phyloP scores from a whole-genome alignment of 306 rosid genomes.

The Quillaja saponaria region DNA sequence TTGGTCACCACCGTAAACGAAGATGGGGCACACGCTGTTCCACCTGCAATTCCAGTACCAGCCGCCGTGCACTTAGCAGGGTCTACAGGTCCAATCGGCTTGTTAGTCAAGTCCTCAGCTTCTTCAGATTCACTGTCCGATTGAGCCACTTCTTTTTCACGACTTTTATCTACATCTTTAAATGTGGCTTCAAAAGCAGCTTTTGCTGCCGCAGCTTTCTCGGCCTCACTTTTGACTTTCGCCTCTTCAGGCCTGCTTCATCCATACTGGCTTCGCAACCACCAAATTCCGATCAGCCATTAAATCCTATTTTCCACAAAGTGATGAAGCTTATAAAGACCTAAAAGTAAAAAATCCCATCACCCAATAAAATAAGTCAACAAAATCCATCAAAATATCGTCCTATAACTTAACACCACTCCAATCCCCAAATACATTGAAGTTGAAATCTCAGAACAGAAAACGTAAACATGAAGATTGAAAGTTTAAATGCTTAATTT shows the following conservation, averaged over 20 bases:
- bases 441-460: no score
- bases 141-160: slow-evolving; percentile 45
- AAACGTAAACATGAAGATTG: no score
- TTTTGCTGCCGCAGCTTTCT: slow-evolving; percentile 89
- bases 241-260: slow-evolving; percentile 99
- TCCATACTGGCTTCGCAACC: slow-evolving; percentile 80
- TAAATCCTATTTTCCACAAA: slow-evolving; percentile 23
- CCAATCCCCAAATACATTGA: not conserved
- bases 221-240: slow-evolving; percentile 86
- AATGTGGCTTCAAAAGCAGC: slow-evolving; percentile 98
- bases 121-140: slow-evolving; percentile 94
- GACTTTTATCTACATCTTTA: slow-evolving; percentile 65
- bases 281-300: slow-evolving; percentile 87
- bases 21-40: slow-evolving; percentile 84
- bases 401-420: not conserved
- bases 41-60: slow-evolving; percentile 87
- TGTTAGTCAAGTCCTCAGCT: slow-evolving; percentile 64
- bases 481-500: no score
- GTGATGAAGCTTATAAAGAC: slow-evolving; percentile 12
- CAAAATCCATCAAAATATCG: not conserved
- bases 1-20: slow-evolving; percentile 74
- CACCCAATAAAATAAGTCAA: not conserved
- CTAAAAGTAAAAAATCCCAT: not conserved
- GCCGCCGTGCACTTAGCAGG: slow-evolving; percentile 84
- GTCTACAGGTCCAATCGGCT: slow-evolving; percentile 91